Conservation (phyloP, 345 rosid species). For the Citrus glauca region DNA sequence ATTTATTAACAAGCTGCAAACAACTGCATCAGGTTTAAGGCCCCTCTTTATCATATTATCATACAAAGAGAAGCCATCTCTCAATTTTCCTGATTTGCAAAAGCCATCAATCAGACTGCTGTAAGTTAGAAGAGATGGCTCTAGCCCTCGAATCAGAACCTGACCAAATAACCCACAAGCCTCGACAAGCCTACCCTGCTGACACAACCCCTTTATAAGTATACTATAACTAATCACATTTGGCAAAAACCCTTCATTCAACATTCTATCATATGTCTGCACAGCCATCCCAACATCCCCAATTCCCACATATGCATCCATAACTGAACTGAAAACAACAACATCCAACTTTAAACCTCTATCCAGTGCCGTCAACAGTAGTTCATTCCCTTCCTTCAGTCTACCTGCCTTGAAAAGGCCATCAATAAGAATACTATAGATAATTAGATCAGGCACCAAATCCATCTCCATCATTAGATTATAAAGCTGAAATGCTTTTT, state of each 20-base stretch:
- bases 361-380: slow-evolving; percentile 32
- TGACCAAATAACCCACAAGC: slow-evolving; percentile 45
- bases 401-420: slow-evolving; percentile 43
- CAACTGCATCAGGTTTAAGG: slow-evolving; percentile 27
- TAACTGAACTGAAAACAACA: slow-evolving; percentile 34
- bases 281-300: slow-evolving; percentile 32
- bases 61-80: slow-evolving; percentile 35
- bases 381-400: slow-evolving; percentile 37
- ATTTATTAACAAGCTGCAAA: slow-evolving; percentile 35
- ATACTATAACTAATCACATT: slow-evolving; percentile 42
- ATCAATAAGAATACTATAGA: slow-evolving; percentile 44
- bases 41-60: slow-evolving; percentile 32
- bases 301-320: slow-evolving; percentile 32
- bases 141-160: slow-evolving; percentile 36
- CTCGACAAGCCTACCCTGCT: slow-evolving; percentile 31
- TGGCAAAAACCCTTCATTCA: slow-evolving; percentile 36
- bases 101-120: slow-evolving; percentile 46
- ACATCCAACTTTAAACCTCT: slow-evolving; percentile 39
- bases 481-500: slow-evolving; percentile 35
- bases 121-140: slow-evolving; percentile 42
- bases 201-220: slow-evolving; percentile 45
- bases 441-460: slow-evolving; percentile 37
- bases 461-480: slow-evolving; percentile 30
- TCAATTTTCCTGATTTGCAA: slow-evolving; percentile 40
- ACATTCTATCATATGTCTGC: slow-evolving; percentile 38